Percentiles rank a stretch among this genome's conserved stretches.
phyloP scores from a whole-genome alignment of 208 protist species.

The Acanthamoeba lugdunensis region DNA sequence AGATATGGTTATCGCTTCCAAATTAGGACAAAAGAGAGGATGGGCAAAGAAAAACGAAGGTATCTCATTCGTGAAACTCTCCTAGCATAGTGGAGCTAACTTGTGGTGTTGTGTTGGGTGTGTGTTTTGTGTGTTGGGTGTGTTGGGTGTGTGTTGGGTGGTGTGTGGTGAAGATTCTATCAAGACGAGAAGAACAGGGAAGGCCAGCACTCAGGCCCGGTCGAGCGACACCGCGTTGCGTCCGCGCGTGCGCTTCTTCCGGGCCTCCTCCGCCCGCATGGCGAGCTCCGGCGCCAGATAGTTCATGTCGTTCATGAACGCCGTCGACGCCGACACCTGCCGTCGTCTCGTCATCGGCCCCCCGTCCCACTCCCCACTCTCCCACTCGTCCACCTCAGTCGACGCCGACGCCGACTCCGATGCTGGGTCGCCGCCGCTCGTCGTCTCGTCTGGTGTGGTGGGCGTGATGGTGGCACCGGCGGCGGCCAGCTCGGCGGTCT shows the following conservation, averaged over 20 bases:
- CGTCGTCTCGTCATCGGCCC: not conserved
- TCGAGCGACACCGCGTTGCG: conserved; percentile 13
- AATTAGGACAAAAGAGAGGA: too few species aligned
- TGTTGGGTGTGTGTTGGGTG: too few species aligned
- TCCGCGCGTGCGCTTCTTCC: conserved; percentile 15
- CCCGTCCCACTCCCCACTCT: not conserved
- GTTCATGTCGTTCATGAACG: conserved; percentile 49
- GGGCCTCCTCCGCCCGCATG: conserved; percentile 4
- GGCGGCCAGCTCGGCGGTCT: not conserved
- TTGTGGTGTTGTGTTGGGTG: too few species aligned
- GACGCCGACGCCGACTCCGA: not conserved
- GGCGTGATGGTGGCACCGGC: not conserved
- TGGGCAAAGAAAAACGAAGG: too few species aligned
- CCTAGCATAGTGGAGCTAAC: too few species aligned
- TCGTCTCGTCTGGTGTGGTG: not conserved
- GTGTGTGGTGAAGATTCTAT: too few species aligned
- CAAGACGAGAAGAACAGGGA: too few species aligned
- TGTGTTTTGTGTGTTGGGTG: too few species aligned
- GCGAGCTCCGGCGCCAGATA: conserved; percentile 12
- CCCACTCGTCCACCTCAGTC: not conserved
- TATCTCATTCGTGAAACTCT: too few species aligned
- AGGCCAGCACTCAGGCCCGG: not conserved
- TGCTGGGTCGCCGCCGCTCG: not conserved
- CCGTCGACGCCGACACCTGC: not conserved
- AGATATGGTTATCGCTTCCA: too few species aligned